Evolutionary conservation across 331 rosid species (phyloP).

Genomic region (Spiraea crenata): DNA sequence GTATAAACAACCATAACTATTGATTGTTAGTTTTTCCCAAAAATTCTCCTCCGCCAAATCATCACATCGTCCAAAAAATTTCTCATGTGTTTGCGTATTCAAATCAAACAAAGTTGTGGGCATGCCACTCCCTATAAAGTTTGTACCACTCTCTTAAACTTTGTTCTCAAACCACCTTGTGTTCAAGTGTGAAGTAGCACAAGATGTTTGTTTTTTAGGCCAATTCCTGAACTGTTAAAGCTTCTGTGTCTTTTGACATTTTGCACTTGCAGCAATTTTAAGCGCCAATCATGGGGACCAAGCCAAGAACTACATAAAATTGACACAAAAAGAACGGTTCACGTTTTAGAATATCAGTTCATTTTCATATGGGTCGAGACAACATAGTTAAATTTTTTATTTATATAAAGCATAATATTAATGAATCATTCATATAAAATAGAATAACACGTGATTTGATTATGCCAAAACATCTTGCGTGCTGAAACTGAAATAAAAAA

Average conservation of each 20-base stretch:
- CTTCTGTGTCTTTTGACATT: conserved; percentile 32
- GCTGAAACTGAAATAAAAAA: too few relatives aligned
- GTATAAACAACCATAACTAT: not conserved
- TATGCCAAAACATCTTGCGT: too few relatives aligned
- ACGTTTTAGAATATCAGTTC: not conserved
- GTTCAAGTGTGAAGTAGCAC: conserved; percentile 4
- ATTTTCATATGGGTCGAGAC: too few relatives aligned
- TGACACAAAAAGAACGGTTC: not conserved
- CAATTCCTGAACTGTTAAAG: conserved; percentile 29
- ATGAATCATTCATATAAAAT: too few relatives aligned
- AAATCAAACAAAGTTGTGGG: conserved; percentile 42
- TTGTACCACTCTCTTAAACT: not conserved
- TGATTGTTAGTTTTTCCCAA: conserved; percentile 20
- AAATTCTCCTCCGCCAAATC: conserved; percentile 24
- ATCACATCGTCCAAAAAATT: conserved; percentile 26
- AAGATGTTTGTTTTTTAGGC: not conserved
- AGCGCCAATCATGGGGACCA: conserved; percentile 32
- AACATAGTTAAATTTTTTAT: too few relatives aligned
- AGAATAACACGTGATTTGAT: too few relatives aligned
- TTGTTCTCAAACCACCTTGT: conserved; percentile 14
- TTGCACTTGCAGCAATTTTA: conserved; percentile 16
- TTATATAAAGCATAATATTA: too few relatives aligned
- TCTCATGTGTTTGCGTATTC: conserved; percentile 27
- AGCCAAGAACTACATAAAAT: not conserved
- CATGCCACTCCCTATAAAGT: conserved; percentile 41